Evolutionary conservation across 352 stramenopile species (phyloP), one percentile per base, ranked within the genome.

Genomic region (Globisporangium barbulae): DNA sequence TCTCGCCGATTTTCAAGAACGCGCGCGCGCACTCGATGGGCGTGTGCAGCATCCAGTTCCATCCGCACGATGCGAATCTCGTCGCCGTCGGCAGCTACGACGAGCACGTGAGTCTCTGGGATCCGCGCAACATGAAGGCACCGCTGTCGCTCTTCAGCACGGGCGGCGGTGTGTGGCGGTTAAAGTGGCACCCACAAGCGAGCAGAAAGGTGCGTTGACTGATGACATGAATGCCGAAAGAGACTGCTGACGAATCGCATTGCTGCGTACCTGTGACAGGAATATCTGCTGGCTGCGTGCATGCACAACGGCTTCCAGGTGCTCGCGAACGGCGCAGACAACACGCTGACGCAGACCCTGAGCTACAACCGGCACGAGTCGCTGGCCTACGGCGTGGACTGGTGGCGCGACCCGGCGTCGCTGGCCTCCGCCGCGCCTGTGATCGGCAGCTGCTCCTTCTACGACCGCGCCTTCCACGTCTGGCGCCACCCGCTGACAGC

Each of bases 301-400:
- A 95, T 95, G 86, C 84, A 95, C 69, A 89, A 92, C 57, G 83
- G 85, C n/a, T 95, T 95, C 53, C 86, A 93, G 35, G 72, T 95
- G 35, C 71, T 93, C 59, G 62, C 71, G 45, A 59, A 74, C 15
- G 35, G 28, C 2, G 30, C 33, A 4, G 44, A 33, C 25, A 31
- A 55, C 19, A 56, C 56, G 42, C 52, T 88, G 42, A 25, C 37
- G 39, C 67, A 67, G 22, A 61, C 61, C 10, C 61, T 63, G 25
- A 70, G 57, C 57, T 93, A 95, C 59, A 70, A 83, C 35, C 66
- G 63, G 30, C 86, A 95, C 61, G 67, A 77, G 48, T 95, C 86
- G 57, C 77, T 95, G n/a, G 86, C 86, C 6, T 95, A 95, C 48
- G 86, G 86, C 49, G 83, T 91, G 22, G 86, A 95, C 66, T 95